Percentiles rank a stretch among this genome's conserved stretches.
Evolutionary conservation across 495 filamentous ascomycete genomes (phyloP).

Genomic region (Penicillium daleae): DNA sequence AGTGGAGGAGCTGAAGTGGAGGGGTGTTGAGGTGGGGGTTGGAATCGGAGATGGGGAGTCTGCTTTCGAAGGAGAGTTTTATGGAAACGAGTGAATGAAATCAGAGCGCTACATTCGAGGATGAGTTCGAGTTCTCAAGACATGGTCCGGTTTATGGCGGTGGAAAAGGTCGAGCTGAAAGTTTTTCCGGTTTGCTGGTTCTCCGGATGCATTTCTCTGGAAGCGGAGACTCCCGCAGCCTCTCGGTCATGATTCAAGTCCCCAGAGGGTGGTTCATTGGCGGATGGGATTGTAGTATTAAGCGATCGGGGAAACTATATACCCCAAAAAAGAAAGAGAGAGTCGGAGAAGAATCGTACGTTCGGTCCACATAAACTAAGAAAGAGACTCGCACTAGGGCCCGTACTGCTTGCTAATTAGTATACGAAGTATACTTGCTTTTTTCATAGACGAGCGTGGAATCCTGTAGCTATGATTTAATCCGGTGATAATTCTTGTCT

Average conservation of each 20-base stretch:
- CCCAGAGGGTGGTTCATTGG: neutral
- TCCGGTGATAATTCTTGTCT: neutral
- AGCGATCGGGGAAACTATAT: neutral
- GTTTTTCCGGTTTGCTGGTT: neutral
- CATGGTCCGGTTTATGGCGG: neutral
- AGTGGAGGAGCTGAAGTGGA: neutral
- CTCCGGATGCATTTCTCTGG: neutral
- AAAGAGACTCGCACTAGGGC: neutral
- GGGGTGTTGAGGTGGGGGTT: neutral
- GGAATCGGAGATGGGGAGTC: neutral
- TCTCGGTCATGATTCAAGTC: neutral
- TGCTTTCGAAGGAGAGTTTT: neutral
- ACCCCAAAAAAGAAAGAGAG: no score
- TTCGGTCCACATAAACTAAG: neutral
- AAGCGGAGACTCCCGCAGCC: conserved; percentile 3
- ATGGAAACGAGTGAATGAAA: neutral
- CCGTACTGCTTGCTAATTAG: neutral
- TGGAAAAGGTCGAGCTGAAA: neutral
- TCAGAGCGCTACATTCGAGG: neutral
- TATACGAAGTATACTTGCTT: conserved; percentile 3
- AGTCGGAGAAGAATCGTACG: neutral
- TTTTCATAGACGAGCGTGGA: neutral
- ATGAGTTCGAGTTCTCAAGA: neutral
- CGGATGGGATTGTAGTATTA: neutral
- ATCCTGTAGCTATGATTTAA: neutral